These are phyloP conservation scores for Fibroporia radiculosa DNA, from an alignment of 768 basidiomycete genomes.

Conservation along the genomic window DNA sequence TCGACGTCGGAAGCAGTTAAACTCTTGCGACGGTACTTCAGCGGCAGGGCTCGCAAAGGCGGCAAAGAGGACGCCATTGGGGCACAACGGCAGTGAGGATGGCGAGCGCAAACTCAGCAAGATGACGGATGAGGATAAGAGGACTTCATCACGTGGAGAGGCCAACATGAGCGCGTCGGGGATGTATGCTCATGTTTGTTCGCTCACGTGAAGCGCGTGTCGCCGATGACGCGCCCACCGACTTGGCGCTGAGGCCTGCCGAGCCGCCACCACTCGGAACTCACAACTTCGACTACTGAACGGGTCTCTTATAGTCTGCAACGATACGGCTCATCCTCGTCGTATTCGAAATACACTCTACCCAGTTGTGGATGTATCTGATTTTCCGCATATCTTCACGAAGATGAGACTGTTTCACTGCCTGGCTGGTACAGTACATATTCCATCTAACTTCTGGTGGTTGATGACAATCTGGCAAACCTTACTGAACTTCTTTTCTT, in stretches of 20 bases:
- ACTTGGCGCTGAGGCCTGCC: background rate
- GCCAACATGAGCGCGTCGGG: slow-evolving; percentile 13
- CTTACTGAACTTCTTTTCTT: no score
- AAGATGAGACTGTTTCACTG: no score
- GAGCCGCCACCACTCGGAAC: no score
- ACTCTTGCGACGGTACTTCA: slow-evolving; percentile 15
- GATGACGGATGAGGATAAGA: slow-evolving; percentile 3
- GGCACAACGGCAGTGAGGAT: background rate
- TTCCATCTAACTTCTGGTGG: no score
- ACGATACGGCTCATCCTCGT: no score
- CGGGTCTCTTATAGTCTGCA: no score
- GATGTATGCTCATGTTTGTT: slow-evolving; percentile 12
- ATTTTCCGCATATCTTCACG: no score
- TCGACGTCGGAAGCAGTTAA: slow-evolving; percentile 1
- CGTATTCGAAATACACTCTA: no score
- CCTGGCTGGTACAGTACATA: no score
- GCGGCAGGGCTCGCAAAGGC: slow-evolving; percentile 7
- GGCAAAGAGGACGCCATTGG: slow-evolving; percentile 2
- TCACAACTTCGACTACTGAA: no score
- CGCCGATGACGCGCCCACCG: background rate
- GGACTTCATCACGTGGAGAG: slow-evolving; percentile 7
- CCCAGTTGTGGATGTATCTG: no score
- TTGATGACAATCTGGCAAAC: no score
- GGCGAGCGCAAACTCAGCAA: background rate
- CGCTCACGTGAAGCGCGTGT: slow-evolving; percentile 13